Base-by-base conservation (phyloP, 2,329 filamentous ascomycete genomes). In the Orbilia brochopaga region DNA sequence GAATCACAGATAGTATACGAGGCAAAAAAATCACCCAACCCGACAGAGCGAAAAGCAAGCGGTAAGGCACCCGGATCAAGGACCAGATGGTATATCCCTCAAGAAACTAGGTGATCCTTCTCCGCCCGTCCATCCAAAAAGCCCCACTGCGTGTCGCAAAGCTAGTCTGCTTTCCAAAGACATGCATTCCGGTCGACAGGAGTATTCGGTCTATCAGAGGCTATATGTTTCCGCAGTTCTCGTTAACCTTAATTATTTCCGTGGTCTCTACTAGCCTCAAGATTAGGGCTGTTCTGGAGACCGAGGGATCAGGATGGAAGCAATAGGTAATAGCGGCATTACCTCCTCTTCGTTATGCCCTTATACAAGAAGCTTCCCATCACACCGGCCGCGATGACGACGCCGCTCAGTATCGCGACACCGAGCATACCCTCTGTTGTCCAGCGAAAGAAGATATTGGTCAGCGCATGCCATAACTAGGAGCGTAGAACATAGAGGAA, bases 351-450 rank as follows among this genome's bases (percentile, higher is more conserved):
- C 74, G 87, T 85, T 72, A 89, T 81, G 74, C 91, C 90, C 80
- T 87, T 89, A 79, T 97, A 85, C 74, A 99, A 79, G 77, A 97
- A 86, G 13, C 91, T 92, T 35, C 93, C 94, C 15, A 97, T 87
- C 15, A 97, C 87, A n/a, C 93, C 94, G 1, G 92, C 94, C 1
- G 91, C 93, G 73, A 97, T 88, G 60, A 93, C 92, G 63, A 97
- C 86, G 32, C 94, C 93, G 73, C 93, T 93, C 48, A 97, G 87
- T 79, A 99, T 97, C 48, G 94, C 94, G 65, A 96, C 92, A 50
- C 94, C 94, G 82, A 97, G 85, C 74, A 99, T 80, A 0, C 94
- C 94, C 81, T 99, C 94, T 76, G n/a, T 35, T 40, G 17, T 37
- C 8, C 27, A 19, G 30, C 11, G 32, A 62, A 46, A 63, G 27